These are phyloP conservation scores for Pyrenophora teres DNA, from an alignment of 2,329 filamentous ascomycete genomes.

Conservation along the genomic window DNA sequence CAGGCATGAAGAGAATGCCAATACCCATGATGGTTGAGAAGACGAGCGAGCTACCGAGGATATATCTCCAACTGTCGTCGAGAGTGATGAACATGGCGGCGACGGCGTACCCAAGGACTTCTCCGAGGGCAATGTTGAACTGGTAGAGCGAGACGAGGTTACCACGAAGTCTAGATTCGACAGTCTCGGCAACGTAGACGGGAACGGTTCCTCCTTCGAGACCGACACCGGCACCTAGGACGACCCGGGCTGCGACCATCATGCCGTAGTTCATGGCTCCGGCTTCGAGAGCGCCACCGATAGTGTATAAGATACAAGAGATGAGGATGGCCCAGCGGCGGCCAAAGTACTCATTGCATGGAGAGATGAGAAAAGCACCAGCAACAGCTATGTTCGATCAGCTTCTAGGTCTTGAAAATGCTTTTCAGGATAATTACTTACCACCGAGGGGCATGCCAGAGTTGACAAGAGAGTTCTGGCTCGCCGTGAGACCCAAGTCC, in stretches of 20 bases:
- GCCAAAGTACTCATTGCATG: constrained; percentile 70
- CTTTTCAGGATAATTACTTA: constrained; percentile 8
- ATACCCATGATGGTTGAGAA: constrained; percentile 67
- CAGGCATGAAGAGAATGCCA: constrained; percentile 74
- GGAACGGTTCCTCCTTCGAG: constrained; percentile 75
- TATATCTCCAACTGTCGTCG: constrained; percentile 72
- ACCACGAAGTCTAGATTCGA: constrained; percentile 68
- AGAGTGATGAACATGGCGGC: constrained; percentile 75
- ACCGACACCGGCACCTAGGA: constrained; percentile 72
- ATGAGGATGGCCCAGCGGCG: constrained; percentile 71
- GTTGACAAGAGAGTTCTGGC: constrained; percentile 69
- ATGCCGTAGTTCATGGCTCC: constrained; percentile 71
- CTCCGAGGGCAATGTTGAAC: constrained; percentile 75
- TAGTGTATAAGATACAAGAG: constrained; percentile 70
- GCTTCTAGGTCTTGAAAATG: background rate
- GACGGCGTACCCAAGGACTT: constrained; percentile 73
- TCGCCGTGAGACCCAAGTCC: constrained; percentile 59
- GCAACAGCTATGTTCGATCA: constrained; percentile 59
- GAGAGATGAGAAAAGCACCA: constrained; percentile 69
- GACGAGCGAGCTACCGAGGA: constrained; percentile 72
- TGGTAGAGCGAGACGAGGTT: constrained; percentile 77
- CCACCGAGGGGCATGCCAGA: constrained; percentile 70
- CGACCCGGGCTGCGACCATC: constrained; percentile 70
- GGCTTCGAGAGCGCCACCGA: constrained; percentile 70
- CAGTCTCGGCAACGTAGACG: constrained; percentile 75